These are phyloP conservation scores for Mallotus nudiflorus DNA, from an alignment of 345 rosid species.

Conservation along the genomic window DNA sequence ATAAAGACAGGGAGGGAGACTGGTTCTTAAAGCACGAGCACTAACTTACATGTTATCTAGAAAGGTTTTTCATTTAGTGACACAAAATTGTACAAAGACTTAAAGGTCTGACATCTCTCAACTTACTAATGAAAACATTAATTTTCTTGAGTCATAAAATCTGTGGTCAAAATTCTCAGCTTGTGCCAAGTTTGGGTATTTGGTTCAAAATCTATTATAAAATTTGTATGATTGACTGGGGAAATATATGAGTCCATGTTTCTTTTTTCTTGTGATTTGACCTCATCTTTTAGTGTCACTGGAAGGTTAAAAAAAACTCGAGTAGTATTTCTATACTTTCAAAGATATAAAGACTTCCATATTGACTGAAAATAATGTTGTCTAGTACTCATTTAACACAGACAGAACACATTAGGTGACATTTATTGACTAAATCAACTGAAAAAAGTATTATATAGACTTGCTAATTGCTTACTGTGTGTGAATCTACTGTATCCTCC, in stretches of 20 bases:
- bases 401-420: too few relatives aligned
- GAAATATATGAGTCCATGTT: not conserved
- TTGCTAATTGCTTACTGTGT: not conserved
- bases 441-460: not conserved
- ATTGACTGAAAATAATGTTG: not conserved
- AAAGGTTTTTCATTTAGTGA: not conserved
- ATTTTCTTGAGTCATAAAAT: not conserved
- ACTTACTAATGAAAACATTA: not conserved
- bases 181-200: not conserved
- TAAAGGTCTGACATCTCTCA: not conserved
- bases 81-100: not conserved
- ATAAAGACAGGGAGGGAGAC: too few relatives aligned
- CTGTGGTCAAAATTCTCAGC: too few relatives aligned
- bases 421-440: too few relatives aligned
- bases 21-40: not conserved
- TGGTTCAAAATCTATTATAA: not conserved
- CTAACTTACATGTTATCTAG: not conserved
- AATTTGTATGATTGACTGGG: not conserved
- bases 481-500: not conserved
- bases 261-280: not conserved
- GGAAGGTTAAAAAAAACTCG: not conserved
- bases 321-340: not conserved
- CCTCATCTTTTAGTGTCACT: not conserved
- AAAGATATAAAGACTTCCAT: not conserved
- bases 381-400: too few relatives aligned